Evolutionary conservation across 2,329 filamentous ascomycete genomes (phyloP), one percentile per base, ranked within the genome.

Genomic region (Aspergillus sp.): DNA sequence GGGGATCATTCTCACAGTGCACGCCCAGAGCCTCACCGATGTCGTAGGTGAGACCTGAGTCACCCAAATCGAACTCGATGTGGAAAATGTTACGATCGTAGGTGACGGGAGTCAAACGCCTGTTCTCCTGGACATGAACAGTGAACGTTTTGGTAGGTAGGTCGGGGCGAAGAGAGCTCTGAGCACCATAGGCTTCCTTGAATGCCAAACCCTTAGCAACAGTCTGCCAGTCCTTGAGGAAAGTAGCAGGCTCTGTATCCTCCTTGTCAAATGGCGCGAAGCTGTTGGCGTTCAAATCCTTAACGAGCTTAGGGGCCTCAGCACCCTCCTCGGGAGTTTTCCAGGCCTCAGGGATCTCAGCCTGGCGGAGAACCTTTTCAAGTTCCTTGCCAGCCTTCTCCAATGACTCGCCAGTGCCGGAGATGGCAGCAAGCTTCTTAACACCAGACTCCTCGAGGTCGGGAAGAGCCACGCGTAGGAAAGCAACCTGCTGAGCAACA

Each of bases 71-170:
- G 70, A 99, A 99, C 78, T 99, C 95, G 62, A 99, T 98, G 80
- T 99, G 95, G 88, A 99, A 99, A 77, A 99, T 98, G 83, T 99
- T 97, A 67, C 95, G 91, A 76, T 98, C 93, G 73, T 99, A 99
- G 33, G 87, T 89, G 22, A 77, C 69, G 3, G 95, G 95, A 0
- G 95, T 99, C 55, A 99, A 84, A 63, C 95, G 87, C 61, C 95
- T 90, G 79, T 96, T 97, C 81, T 98, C 95, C 81, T 96, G 91
- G 75, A 99, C 93, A 54, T 87, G 89, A 54, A 97, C 89, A 42
- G 91, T 90, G 68, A 85, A 88, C 2, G 93, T 98, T 84, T 93
- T 92, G 70, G 91, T 86, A 9, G 89, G 79, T 54, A 96, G 81
- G 69, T 99, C 95, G 11, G 95, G 95, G 54, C 95, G 90, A 41